A percentile compares a stretch with the other conserved stretches of the same genome.
Conservation (phyloP, 768 basidiomycete genomes). For the Amanita pallidorosea region DNA sequence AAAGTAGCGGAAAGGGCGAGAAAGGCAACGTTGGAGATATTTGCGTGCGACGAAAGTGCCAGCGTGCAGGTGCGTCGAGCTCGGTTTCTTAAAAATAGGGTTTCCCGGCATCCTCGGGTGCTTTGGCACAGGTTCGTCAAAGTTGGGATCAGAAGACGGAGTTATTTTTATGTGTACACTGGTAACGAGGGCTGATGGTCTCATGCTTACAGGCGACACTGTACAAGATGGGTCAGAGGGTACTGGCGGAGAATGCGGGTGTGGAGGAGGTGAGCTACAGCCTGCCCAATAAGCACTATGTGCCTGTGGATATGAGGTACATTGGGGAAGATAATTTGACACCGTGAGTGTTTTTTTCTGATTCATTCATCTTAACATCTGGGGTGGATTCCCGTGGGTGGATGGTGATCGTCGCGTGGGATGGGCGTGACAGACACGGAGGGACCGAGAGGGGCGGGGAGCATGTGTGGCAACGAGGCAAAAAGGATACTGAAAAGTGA, state of each 20-base stretch:
- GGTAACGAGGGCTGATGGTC: neutral
- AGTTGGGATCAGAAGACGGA: slow-evolving; percentile 2
- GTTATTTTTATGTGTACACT: slow-evolving; percentile 3
- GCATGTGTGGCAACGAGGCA: neutral
- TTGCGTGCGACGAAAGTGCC: slow-evolving; percentile 82
- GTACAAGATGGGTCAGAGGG: slow-evolving; percentile 74
- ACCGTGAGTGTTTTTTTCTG: slow-evolving; percentile 31
- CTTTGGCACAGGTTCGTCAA: neutral
- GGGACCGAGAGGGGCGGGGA: neutral
- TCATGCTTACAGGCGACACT: slow-evolving; percentile 61
- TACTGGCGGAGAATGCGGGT: slow-evolving; percentile 54
- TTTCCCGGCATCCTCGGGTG: neutral
- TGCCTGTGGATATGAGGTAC: slow-evolving; percentile 78
- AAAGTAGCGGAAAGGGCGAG: slow-evolving; percentile 43
- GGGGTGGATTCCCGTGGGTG: neutral
- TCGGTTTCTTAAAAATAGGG: neutral
- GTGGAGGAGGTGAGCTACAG: slow-evolving; percentile 57
- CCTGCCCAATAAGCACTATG: slow-evolving; percentile 92
- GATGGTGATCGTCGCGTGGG: neutral
- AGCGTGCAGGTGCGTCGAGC: slow-evolving; percentile 69
- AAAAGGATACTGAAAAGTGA: neutral
- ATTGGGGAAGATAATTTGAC: slow-evolving; percentile 60
- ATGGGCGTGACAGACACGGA: neutral
- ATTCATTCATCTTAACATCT: too few species aligned
- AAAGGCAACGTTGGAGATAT: slow-evolving; percentile 62